Conservation (phyloP, 257 asterid genomes). For the Solanum chmielewskii region DNA sequence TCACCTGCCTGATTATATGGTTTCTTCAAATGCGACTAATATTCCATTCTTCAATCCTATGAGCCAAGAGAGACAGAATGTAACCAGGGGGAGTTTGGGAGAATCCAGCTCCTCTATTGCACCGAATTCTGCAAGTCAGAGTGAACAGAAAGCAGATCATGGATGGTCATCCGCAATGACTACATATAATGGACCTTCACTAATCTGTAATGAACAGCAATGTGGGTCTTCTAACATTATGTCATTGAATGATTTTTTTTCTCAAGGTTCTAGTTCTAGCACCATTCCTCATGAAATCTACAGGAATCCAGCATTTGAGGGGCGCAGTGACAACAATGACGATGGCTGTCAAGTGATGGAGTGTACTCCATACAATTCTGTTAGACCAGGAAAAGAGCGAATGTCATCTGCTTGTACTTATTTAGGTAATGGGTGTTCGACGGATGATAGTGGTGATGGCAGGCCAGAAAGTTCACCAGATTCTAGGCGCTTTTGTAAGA, state of each 20-base stretch:
- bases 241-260: not conserved
- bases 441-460: slow-evolving; percentile 35
- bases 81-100: slow-evolving; percentile 49
- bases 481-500: slow-evolving; percentile 53
- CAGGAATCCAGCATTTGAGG: slow-evolving; percentile 3
- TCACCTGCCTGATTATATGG: slow-evolving; percentile 33
- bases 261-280: slow-evolving; percentile 1
- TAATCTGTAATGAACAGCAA: not conserved
- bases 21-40: slow-evolving; percentile 27
- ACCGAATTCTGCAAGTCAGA: slow-evolving; percentile 19
- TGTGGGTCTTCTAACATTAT: not conserved
- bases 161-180: slow-evolving; percentile 24
- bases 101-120: slow-evolving; percentile 54
- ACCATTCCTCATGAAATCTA: not conserved
- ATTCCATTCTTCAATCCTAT: slow-evolving; percentile 19
- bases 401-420: slow-evolving; percentile 25
- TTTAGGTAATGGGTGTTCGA: slow-evolving; percentile 18
- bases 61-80: slow-evolving; percentile 23
- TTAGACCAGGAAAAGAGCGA: slow-evolving; percentile 29
- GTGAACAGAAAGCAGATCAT: slow-evolving; percentile 35
- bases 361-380: slow-evolving; percentile 21
- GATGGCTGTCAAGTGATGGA: slow-evolving; percentile 56
- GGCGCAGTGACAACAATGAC: slow-evolving; percentile 1
- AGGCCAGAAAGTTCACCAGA: slow-evolving; percentile 39
- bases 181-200: not conserved